Evolutionary conservation across 192 early-diverging fungal genomes (phyloP).

Genomic region (Coemansia sp.): DNA sequence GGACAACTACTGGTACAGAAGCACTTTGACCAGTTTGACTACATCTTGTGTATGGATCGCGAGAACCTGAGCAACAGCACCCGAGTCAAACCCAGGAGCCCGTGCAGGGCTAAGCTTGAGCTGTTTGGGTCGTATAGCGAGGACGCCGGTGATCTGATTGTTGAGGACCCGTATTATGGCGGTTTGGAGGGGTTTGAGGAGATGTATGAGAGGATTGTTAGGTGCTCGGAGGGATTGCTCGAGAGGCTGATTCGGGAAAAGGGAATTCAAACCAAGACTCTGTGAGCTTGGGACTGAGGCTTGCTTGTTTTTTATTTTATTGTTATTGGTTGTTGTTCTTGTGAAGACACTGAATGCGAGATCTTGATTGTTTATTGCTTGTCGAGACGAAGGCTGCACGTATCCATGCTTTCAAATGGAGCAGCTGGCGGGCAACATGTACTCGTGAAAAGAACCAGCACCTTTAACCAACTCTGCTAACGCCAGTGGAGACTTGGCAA

Average conservation of each 20-base stretch:
- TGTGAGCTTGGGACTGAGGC: not conserved
- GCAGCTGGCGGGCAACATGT: too few relatives aligned
- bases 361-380: too few relatives aligned
- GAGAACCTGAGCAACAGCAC: conserved; percentile 67
- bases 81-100: conserved; percentile 39
- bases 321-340: too few relatives aligned
- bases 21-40: conserved; percentile 76
- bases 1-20: conserved; percentile 63
- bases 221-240: conserved; percentile 48
- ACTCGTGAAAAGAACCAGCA: too few relatives aligned
- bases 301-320: not conserved
- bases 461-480: too few relatives aligned
- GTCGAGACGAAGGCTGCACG: too few relatives aligned
- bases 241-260: conserved; percentile 10
- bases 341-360: too few relatives aligned
- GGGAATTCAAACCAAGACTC: not conserved
- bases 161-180: conserved; percentile 55
- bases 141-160: conserved; percentile 14
- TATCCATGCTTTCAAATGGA: too few relatives aligned
- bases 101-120: conserved; percentile 23
- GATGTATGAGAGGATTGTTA: conserved; percentile 47
- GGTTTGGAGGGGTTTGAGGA: conserved; percentile 37
- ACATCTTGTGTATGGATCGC: conserved; percentile 91
- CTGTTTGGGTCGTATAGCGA: conserved; percentile 48
- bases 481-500: too few relatives aligned